Base-by-base conservation (phyloP, 1,284 basidiomycete species). In the Sanghuangporus sanghuang region DNA sequence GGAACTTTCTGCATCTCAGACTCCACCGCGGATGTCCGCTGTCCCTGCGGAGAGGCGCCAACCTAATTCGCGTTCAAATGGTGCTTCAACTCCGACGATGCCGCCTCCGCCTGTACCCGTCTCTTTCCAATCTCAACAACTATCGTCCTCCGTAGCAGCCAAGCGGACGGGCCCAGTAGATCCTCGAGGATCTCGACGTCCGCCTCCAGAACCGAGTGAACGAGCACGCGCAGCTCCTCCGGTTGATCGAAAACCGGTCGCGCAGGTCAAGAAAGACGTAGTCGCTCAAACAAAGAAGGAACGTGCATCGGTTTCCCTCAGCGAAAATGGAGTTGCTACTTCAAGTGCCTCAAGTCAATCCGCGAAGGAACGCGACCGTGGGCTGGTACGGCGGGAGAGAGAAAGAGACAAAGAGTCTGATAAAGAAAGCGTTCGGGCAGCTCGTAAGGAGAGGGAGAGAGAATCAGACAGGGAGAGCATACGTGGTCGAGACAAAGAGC, bases 381-480 rank as follows among this genome's bases (percentile, higher is more conserved):
- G 53, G 27, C 2, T 42, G 18, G 21, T 23, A 36, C 75, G 81
- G 52, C 68, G 71, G 67, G 71, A 73, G 64, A 69, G 63, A 67
- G 69, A 71, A 63, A 67, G 73, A 68, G 69, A 66, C 68, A 69
- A 61, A 48, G 65, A 64, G 18, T 40, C 42, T 4, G 62, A 63
- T 64, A 68, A 63, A 76, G 72, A 61, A 73, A 71, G 56, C 68
- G 64, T 48, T 72, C 70, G 32, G 69, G 67, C 62, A 76, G 71
- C 44, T 76, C 71, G 57, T 42, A 63, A 39, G 67, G 56, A 69
- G 59, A 64, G 60, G 38, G 71, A 72, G 2, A 68, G 71, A 0
- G 72, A 71, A 35, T 69, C 73, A 21, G 70, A 73, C 59, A 62
- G 66, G 61, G 68, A 72, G 68, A 44, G 75, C 75, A 40, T 50